Evolutionary conservation across 2,329 filamentous ascomycete species (phyloP).

Genomic region (Paraphaeosphaeria minitans): DNA sequence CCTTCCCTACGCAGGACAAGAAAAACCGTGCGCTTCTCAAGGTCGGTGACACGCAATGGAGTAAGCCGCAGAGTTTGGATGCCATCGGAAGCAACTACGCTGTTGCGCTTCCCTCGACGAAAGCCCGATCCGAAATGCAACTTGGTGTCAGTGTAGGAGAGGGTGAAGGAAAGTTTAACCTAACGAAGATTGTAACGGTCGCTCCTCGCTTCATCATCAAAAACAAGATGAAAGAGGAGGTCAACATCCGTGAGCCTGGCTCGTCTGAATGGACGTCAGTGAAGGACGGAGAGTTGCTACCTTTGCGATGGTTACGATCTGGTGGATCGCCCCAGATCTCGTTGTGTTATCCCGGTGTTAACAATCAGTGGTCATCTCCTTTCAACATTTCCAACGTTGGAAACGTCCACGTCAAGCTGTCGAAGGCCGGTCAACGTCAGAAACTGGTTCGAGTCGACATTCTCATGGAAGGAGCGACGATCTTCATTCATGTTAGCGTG

Average conservation of each 20-base stretch:
- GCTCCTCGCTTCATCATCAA: slow-evolving; percentile 92
- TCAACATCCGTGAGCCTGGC: slow-evolving; percentile 88
- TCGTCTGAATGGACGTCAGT: slow-evolving; percentile 84
- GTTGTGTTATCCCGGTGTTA: slow-evolving; percentile 88
- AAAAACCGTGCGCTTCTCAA: slow-evolving; percentile 89
- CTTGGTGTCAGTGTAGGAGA: slow-evolving; percentile 86
- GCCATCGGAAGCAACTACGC: slow-evolving; percentile 93
- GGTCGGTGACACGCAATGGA: slow-evolving; percentile 91
- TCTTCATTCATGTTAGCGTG: slow-evolving; percentile 88
- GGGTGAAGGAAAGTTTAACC: slow-evolving; percentile 95
- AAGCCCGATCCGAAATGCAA: slow-evolving; percentile 80
- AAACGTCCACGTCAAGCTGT: slow-evolving; percentile 89
- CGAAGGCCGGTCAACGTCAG: slow-evolving; percentile 87
- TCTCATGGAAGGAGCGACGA: slow-evolving; percentile 88
- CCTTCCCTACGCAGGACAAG: slow-evolving; percentile 84
- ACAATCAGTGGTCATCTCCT: slow-evolving; percentile 96
- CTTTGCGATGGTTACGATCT: slow-evolving; percentile 88
- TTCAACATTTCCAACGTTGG: slow-evolving; percentile 97
- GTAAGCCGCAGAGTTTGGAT: slow-evolving; percentile 96
- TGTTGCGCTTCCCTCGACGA: slow-evolving; percentile 76
- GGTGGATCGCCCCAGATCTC: slow-evolving; percentile 85
- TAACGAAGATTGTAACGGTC: slow-evolving; percentile 93
- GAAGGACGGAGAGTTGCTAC: slow-evolving; percentile 77
- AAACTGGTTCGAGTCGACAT: slow-evolving; percentile 86
- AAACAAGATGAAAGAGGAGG: slow-evolving; percentile 87